Evolutionary conservation across 768 basidiomycete species (phyloP).

Genomic region (Kwoniella bestiolae): DNA sequence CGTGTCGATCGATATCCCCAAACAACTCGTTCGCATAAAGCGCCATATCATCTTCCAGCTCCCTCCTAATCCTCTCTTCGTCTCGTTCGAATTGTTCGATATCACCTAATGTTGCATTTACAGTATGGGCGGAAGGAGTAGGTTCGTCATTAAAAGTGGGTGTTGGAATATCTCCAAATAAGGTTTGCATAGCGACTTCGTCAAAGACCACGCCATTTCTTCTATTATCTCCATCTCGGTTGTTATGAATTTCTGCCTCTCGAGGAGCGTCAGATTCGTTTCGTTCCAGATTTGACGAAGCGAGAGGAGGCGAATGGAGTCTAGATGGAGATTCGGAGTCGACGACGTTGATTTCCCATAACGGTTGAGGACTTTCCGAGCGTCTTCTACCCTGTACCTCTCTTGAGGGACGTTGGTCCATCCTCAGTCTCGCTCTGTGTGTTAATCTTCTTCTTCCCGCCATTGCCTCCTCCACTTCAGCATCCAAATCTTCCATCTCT

Average conservation of each 20-base stretch:
- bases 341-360: too few species aligned
- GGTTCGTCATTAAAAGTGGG: not conserved
- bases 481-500: not conserved
- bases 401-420: too few species aligned
- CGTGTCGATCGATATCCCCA: not conserved
- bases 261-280: not conserved
- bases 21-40: not conserved
- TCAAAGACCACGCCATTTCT: slow-evolving; percentile 36
- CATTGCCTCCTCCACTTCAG: not conserved
- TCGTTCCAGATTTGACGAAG: not conserved
- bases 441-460: not conserved
- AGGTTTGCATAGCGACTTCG: not conserved
- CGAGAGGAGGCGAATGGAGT: not conserved
- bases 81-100: not conserved
- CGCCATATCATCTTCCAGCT: not conserved
- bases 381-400: too few species aligned
- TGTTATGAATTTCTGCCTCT: not conserved
- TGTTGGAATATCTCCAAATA: not conserved
- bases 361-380: not conserved
- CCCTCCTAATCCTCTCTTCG: not conserved
- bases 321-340: too few species aligned
- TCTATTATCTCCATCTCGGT: slow-evolving; percentile 22
- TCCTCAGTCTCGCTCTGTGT: too few species aligned
- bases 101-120: not conserved
- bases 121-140: not conserved